A percentile compares a stretch with the other conserved stretches of the same genome.
Evolutionary conservation across 352 stramenopile species (phyloP).

Genomic region (Saprolegnia parasitica): DNA sequence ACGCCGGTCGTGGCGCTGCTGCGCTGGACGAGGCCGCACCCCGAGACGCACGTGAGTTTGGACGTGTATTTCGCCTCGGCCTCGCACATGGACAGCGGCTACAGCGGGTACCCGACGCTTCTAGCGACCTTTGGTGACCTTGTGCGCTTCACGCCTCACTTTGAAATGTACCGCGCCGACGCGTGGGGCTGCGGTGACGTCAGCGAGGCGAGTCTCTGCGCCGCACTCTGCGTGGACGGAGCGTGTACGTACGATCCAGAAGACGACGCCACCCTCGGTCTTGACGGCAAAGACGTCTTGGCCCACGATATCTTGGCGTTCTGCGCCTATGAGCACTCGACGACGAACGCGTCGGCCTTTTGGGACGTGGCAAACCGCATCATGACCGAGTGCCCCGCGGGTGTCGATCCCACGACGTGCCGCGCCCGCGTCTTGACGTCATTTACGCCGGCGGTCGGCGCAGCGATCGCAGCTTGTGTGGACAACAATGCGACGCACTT

Average conservation of each 20-base stretch:
- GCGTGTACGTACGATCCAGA: slow-evolving; percentile 41
- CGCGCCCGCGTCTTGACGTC: slow-evolving; percentile 30
- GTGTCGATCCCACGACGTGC: slow-evolving; percentile 2
- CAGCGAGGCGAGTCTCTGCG: slow-evolving; percentile 23
- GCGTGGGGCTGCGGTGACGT: slow-evolving; percentile 30
- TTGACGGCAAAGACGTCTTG: slow-evolving; percentile 36
- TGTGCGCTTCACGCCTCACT: slow-evolving; percentile 32
- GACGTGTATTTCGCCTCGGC: slow-evolving; percentile 36
- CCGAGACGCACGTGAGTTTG: slow-evolving; percentile 31
- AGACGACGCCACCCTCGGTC: slow-evolving; percentile 31
- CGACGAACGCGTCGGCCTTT: slow-evolving; percentile 29
- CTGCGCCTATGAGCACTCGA: slow-evolving; percentile 28
- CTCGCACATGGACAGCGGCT: slow-evolving; percentile 29
- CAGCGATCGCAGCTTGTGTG: slow-evolving; percentile 24
- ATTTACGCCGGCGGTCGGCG: slow-evolving; percentile 1
- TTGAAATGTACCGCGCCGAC: slow-evolving; percentile 30
- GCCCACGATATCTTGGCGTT: slow-evolving; percentile 34
- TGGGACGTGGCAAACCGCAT: slow-evolving; percentile 30
- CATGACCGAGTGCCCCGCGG: slow-evolving; percentile 34
- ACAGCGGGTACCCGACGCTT: slow-evolving; percentile 26
- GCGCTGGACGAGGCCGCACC: slow-evolving; percentile 30
- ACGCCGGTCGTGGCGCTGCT: slow-evolving; percentile 31
- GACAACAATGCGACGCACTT: slow-evolving; percentile 14
- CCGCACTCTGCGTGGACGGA: slow-evolving; percentile 28
- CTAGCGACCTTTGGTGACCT: slow-evolving; percentile 21